Percentiles rank a stretch among this genome's conserved stretches.
These are phyloP conservation scores for Plasmodium fragile DNA, from an alignment of 169 alveolate genomes.

Conservation along the genomic window DNA sequence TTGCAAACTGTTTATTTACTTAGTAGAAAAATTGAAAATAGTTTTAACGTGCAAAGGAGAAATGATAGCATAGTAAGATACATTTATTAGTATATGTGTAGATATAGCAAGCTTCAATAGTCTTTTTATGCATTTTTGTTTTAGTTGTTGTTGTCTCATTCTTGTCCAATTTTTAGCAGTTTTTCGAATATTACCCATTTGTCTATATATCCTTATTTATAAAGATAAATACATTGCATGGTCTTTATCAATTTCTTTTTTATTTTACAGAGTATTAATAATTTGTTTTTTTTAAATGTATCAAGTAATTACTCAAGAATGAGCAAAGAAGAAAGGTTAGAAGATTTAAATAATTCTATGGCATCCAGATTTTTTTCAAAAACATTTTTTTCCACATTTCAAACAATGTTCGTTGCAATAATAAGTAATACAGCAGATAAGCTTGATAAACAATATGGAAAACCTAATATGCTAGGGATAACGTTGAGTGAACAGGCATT, in stretches of 20 bases:
- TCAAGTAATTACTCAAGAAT: constrained; percentile 19
- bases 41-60: constrained; percentile 21
- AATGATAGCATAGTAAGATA: constrained; percentile 34
- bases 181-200: not conserved
- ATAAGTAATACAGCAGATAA: constrained; percentile 9
- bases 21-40: constrained; percentile 25
- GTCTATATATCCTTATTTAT: not conserved
- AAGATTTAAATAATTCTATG: constrained; percentile 25
- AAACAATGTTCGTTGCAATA: constrained; percentile 3
- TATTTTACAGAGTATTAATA: constrained; percentile 18
- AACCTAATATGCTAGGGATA: not conserved
- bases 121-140: not conserved
- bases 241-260: not conserved
- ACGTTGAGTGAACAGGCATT: not conserved
- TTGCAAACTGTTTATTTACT: constrained; percentile 36
- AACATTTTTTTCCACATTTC: constrained; percentile 27
- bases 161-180: not conserved
- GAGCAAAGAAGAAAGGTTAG: constrained; percentile 17
- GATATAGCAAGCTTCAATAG: not conserved
- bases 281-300: constrained; percentile 22
- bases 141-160: not conserved
- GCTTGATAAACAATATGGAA: constrained; percentile 25
- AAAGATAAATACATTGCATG: not conserved
- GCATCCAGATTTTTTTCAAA: constrained; percentile 37
- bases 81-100: not conserved